Percentiles rank a stretch among this genome's conserved stretches.
phyloP scores from a whole-genome alignment of 1,139 yeast genomes.

The Candida gigantensis region DNA sequence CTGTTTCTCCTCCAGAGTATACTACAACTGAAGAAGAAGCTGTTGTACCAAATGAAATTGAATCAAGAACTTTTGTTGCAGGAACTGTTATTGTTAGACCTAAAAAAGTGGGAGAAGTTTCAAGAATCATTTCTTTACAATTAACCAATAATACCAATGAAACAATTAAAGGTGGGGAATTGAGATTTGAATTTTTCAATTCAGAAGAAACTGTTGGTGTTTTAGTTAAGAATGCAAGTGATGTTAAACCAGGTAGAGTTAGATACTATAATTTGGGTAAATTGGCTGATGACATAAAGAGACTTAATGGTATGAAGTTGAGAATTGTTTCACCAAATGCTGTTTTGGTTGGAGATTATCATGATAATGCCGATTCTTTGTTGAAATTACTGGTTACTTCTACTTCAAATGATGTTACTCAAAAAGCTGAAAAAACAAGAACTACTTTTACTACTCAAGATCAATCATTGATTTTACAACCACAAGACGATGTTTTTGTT shows the following conservation, averaged over 20 bases:
- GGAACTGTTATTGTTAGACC: constrained; percentile 17
- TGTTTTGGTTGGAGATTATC: constrained; percentile 28
- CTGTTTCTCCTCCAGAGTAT: not conserved
- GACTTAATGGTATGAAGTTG: constrained; percentile 21
- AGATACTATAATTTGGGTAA: constrained; percentile 32
- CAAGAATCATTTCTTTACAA: constrained; percentile 28
- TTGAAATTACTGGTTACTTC: constrained; percentile 6
- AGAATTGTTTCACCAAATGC: constrained; percentile 23
- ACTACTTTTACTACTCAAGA: constrained; percentile 2
- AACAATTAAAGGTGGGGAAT: constrained; percentile 31
- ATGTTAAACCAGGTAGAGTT: constrained; percentile 29
- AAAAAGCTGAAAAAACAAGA: no score
- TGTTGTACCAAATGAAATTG: no score
- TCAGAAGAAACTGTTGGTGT: constrained; percentile 19
- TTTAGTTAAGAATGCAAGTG: constrained; percentile 28
- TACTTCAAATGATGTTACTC: no score
- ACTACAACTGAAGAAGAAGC: not conserved
- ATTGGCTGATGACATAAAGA: constrained; percentile 18
- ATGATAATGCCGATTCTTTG: constrained; percentile 14
- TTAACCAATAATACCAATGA: constrained; percentile 28
- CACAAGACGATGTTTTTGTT: constrained; percentile 20
- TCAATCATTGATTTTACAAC: not conserved
- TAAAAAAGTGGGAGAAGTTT: constrained; percentile 21
- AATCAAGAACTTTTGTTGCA: not conserved
- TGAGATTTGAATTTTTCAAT: constrained; percentile 28